Percentiles rank a stretch among this genome's conserved stretches.
Conservation (phyloP, 1,139 yeast species). For the Lodderomyces parapsilosis region DNA sequence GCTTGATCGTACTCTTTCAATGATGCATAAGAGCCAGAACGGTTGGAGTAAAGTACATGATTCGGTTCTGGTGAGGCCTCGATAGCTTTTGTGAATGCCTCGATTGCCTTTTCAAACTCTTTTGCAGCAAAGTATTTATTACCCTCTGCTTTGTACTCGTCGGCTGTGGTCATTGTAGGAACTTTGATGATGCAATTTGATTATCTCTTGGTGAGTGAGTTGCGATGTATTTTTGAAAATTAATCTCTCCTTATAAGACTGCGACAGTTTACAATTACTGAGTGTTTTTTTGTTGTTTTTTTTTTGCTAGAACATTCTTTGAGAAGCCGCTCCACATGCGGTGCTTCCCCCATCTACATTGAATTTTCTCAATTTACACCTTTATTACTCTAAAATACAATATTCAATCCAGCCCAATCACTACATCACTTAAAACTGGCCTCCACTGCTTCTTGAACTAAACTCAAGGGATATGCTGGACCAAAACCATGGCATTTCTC, state of each 20-base stretch:
- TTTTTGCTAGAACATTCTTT: constrained; percentile 1
- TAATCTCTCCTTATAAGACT: not conserved
- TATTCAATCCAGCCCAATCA: not conserved
- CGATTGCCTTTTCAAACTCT: constrained; percentile 78
- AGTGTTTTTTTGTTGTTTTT: not conserved
- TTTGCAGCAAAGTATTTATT: constrained; percentile 90
- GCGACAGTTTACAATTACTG: too few relatives aligned
- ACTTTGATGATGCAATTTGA: too few relatives aligned
- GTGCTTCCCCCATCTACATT: not conserved
- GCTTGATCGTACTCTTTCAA: constrained; percentile 73
- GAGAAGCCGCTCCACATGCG: not conserved
- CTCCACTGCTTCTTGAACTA: constrained; percentile 35
- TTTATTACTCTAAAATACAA: not conserved
- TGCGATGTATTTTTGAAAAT: too few relatives aligned
- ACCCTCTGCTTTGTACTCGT: constrained; percentile 78
- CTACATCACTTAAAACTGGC: not conserved
- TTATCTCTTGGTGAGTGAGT: constrained; percentile 2
- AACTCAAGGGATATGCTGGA: constrained; percentile 64
- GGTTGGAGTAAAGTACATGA: constrained; percentile 87
- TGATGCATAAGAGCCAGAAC: constrained; percentile 92
- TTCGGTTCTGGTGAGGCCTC: constrained; percentile 79
- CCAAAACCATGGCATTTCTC: constrained; percentile 83
- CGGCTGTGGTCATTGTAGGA: constrained; percentile 59
- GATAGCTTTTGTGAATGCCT: constrained; percentile 80
- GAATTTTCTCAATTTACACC: too few relatives aligned